Conservation (phyloP, 257 asterid species). For the Echites panduratus region DNA sequence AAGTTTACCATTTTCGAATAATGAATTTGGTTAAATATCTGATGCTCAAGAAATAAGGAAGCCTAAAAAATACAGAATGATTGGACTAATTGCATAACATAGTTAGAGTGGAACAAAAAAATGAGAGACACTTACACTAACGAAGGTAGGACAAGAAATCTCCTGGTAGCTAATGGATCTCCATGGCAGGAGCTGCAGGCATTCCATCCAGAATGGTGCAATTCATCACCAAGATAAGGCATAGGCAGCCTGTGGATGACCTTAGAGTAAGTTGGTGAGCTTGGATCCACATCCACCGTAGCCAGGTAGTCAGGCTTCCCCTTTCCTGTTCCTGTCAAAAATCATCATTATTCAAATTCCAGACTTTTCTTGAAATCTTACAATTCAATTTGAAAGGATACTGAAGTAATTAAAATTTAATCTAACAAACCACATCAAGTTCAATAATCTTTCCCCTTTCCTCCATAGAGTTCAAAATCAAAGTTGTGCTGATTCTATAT, state of each 20-base stretch:
- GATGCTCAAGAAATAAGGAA: neutral
- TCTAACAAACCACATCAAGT: no score
- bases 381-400: no score
- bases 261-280: slow-evolving; percentile 63
- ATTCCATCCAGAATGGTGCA: slow-evolving; percentile 98
- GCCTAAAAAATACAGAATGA: neutral
- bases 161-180: slow-evolving; percentile 58
- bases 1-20: no score
- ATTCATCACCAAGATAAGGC: slow-evolving; percentile 80
- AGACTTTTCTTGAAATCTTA: neutral
- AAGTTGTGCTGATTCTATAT: no score
- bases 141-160: slow-evolving; percentile 83
- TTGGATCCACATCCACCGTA: slow-evolving; percentile 80
- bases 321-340: slow-evolving; percentile 57
- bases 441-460: no score
- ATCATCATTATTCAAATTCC: neutral
- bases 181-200: slow-evolving; percentile 95
- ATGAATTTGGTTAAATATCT: no score
- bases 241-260: slow-evolving; percentile 90
- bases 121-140: slow-evolving; percentile 80
- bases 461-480: no score
- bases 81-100: neutral
- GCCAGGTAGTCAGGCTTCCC: slow-evolving; percentile 91
- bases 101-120: no score
- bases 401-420: no score